Conservation (phyloP, 805 yeast genomes). For the Torulaspora microellipsoides region DNA sequence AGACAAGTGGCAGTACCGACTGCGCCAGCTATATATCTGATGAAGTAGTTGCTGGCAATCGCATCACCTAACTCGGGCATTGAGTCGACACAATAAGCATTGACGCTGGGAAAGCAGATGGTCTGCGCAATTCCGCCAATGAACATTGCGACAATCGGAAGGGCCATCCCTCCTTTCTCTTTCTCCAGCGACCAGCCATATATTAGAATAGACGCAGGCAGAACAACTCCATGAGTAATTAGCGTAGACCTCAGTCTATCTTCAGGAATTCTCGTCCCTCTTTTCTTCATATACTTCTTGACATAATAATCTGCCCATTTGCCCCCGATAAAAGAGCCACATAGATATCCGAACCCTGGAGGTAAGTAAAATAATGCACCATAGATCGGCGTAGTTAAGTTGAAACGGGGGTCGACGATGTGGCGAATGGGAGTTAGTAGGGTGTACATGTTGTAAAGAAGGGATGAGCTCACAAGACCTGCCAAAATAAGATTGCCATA, state of each 20-base stretch:
- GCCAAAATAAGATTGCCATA: slow-evolving; percentile 43
- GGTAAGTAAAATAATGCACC: slow-evolving; percentile 53
- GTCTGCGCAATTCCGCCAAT: slow-evolving; percentile 49
- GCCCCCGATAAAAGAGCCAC: slow-evolving; percentile 51
- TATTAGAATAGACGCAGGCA: slow-evolving; percentile 43
- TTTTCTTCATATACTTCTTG: slow-evolving; percentile 38
- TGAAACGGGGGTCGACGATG: slow-evolving; percentile 52
- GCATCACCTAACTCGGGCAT: slow-evolving; percentile 53
- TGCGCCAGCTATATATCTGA: slow-evolving; percentile 48
- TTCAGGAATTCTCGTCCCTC: slow-evolving; percentile 48
- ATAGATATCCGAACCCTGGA: slow-evolving; percentile 50
- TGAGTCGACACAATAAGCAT: slow-evolving; percentile 55
- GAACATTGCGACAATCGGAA: slow-evolving; percentile 49
- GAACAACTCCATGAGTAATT: slow-evolving; percentile 39
- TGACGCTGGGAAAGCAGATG: slow-evolving; percentile 47
- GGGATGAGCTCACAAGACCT: slow-evolving; percentile 39
- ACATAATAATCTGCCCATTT: slow-evolving; percentile 47
- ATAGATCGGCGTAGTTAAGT: slow-evolving; percentile 43
- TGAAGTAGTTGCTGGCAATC: slow-evolving; percentile 49
- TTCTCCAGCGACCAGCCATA: slow-evolving; percentile 53
- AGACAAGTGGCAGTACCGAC: slow-evolving; percentile 48
- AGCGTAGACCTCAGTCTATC: slow-evolving; percentile 44
- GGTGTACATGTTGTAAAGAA: slow-evolving; percentile 48
- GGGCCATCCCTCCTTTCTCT: slow-evolving; percentile 49
- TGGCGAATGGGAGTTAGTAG: slow-evolving; percentile 51